Percentiles rank a stretch among this genome's conserved stretches.
phyloP scores from a whole-genome alignment of 2,329 filamentous ascomycete species.

The Sphaerulina musiva region DNA sequence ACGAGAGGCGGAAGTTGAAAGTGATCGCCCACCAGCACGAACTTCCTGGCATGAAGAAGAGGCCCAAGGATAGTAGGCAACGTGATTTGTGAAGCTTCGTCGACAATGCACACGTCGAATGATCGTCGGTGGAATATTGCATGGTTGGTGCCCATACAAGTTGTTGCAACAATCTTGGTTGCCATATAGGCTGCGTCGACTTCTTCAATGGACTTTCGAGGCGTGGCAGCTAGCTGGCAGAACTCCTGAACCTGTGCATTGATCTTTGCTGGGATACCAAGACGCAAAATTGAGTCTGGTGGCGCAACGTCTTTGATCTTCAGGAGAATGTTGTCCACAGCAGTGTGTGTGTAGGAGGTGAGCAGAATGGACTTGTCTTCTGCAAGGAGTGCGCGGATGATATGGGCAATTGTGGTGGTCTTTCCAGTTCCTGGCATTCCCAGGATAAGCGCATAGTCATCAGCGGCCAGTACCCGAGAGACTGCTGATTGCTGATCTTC shows the following conservation, averaged over 20 bases:
- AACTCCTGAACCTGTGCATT: slow-evolving; percentile 84
- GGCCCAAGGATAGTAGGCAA: slow-evolving; percentile 89
- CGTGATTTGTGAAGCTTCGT: slow-evolving; percentile 96
- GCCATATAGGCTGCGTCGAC: slow-evolving; percentile 77
- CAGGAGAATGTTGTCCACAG: slow-evolving; percentile 93
- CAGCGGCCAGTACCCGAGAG: slow-evolving; percentile 88
- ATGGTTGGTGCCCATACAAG: slow-evolving; percentile 87
- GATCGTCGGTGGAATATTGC: slow-evolving; percentile 77
- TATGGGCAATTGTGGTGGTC: slow-evolving; percentile 95
- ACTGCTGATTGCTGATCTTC: slow-evolving; percentile 81
- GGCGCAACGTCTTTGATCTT: slow-evolving; percentile 62
- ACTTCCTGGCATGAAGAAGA: slow-evolving; percentile 84
- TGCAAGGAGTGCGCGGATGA: slow-evolving; percentile 80
- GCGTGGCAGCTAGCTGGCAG: slow-evolving; percentile 67
- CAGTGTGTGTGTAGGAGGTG: slow-evolving; percentile 94
- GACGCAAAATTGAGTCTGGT: slow-evolving; percentile 66
- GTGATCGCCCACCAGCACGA: slow-evolving; percentile 93
- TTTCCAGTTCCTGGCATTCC: slow-evolving; percentile 99
- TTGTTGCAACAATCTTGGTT: slow-evolving; percentile 85
- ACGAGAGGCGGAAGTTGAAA: slow-evolving; percentile 93
- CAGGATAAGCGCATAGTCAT: slow-evolving; percentile 92
- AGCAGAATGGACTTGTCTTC: slow-evolving; percentile 89
- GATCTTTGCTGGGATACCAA: slow-evolving; percentile 78
- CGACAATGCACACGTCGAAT: slow-evolving; percentile 98
- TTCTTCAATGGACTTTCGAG: slow-evolving; percentile 72